These are phyloP conservation scores for Cunninghamia lanceolata DNA, from an alignment of 75 land plant species.

Conservation along the genomic window DNA sequence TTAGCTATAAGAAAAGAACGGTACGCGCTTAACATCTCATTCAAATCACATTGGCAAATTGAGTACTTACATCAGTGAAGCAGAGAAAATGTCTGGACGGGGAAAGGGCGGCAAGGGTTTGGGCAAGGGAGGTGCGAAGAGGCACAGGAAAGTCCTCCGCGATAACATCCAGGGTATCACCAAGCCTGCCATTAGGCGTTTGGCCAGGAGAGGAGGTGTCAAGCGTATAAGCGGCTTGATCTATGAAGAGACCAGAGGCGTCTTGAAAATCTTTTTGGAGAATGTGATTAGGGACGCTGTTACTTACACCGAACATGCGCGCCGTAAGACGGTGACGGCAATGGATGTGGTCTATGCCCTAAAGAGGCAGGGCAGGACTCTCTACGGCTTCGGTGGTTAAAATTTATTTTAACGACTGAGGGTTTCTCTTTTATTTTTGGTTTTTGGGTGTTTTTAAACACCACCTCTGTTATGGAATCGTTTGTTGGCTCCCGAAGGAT, in stretches of 20 bases:
- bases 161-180: neutral
- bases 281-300: constrained; percentile 17
- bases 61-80: neutral
- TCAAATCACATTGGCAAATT: no score
- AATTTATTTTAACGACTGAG: no score
- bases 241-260: constrained; percentile 15
- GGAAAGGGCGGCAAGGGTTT: constrained; percentile 43
- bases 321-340: constrained; percentile 37
- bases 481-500: no score
- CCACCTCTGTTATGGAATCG: no score
- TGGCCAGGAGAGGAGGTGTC: constrained; percentile 11
- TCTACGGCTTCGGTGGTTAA: constrained; percentile 18
- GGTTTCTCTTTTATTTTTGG: no score
- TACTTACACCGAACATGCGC: constrained; percentile 40
- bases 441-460: no score
- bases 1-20: no score
- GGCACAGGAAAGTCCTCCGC: constrained; percentile 23
- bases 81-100: constrained; percentile 26
- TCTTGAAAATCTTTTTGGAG: constrained; percentile 14
- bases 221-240: constrained; percentile 20
- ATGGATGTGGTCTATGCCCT: constrained; percentile 43
- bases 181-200: constrained; percentile 11
- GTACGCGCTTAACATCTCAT: no score
- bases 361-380: constrained; percentile 27
- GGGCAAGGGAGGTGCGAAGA: constrained; percentile 36